Conservation (phyloP, 2,329 filamentous ascomycete species). For the Cladosporium phlei region DNA sequence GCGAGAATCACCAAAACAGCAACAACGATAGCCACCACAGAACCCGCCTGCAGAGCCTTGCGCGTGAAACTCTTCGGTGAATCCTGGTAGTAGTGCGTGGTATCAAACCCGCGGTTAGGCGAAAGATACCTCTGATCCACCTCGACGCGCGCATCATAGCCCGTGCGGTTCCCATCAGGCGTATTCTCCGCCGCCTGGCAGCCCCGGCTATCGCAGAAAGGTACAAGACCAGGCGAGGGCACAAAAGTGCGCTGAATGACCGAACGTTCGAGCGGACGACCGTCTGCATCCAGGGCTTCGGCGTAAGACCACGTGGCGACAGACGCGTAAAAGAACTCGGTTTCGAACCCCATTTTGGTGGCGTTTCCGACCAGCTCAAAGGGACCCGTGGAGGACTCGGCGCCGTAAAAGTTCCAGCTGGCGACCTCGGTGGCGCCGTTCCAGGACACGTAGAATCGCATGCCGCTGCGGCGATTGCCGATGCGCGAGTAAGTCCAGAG, state of each 20-base stretch:
- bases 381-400: constrained; percentile 32
- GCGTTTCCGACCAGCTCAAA: constrained; percentile 37
- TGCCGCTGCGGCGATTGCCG: constrained; percentile 27
- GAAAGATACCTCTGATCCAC: constrained; percentile 25
- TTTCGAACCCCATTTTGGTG: constrained; percentile 43
- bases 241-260: constrained; percentile 34
- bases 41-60: not conserved
- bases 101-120: constrained; percentile 31
- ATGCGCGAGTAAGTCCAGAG: constrained; percentile 36
- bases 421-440: constrained; percentile 48
- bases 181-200: constrained; percentile 27
- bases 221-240: constrained; percentile 28
- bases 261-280: constrained; percentile 29
- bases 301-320: constrained; percentile 30
- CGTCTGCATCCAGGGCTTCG: constrained; percentile 30
- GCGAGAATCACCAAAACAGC: constrained; percentile 11
- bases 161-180: constrained; percentile 18
- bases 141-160: constrained; percentile 23
- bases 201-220: constrained; percentile 30
- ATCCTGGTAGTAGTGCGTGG: constrained; percentile 29
- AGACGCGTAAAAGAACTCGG: constrained; percentile 24
- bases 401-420: constrained; percentile 49
- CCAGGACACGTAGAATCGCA: constrained; percentile 51
- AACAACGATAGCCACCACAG: constrained; percentile 5
- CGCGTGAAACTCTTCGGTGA: not conserved